Evolutionary conservation across 495 filamentous ascomycete species (phyloP).

Genomic region (Sporormia fimetaria): DNA sequence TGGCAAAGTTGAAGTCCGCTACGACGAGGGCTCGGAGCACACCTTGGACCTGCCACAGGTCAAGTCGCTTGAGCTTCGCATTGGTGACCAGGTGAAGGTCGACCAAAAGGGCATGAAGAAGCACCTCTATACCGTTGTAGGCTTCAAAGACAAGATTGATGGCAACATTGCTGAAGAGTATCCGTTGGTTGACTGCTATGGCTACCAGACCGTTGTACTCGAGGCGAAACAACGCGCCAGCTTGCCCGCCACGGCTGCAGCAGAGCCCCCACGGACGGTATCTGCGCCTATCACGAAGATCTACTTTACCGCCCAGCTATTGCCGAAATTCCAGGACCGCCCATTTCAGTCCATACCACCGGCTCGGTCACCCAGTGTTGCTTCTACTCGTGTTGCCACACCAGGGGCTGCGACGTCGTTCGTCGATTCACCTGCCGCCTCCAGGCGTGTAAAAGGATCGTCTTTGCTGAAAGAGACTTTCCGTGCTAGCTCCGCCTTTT

Average conservation of each 20-base stretch:
- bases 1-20: constrained; percentile 25
- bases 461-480: constrained; percentile 9
- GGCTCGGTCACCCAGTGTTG: not conserved
- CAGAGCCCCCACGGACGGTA: constrained; percentile 7
- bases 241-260: constrained; percentile 3
- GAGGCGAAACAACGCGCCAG: constrained; percentile 28
- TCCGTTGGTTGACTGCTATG: constrained; percentile 29
- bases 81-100: constrained; percentile 35
- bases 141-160: constrained; percentile 28
- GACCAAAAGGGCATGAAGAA: constrained; percentile 30
- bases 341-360: constrained; percentile 1
- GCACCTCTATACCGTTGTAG: constrained; percentile 30
- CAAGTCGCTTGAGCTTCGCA: constrained; percentile 28
- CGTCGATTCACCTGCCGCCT: constrained; percentile 25
- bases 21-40: constrained; percentile 33
- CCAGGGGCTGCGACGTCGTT: constrained; percentile 17
- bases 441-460: constrained; percentile 11
- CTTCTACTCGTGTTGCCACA: constrained; percentile 13
- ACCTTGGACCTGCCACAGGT: constrained; percentile 23
- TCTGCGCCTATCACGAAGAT: constrained; percentile 28
- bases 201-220: constrained; percentile 26
- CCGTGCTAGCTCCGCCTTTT: constrained; percentile 12
- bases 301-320: constrained; percentile 32
- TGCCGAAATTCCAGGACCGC: constrained; percentile 28
- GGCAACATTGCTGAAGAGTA: constrained; percentile 8